Evolutionary conservation across 371 early-diverging fungal genomes (phyloP), one percentile per base, ranked within the genome.

Genomic region (Saksenaea oblongispora): DNA sequence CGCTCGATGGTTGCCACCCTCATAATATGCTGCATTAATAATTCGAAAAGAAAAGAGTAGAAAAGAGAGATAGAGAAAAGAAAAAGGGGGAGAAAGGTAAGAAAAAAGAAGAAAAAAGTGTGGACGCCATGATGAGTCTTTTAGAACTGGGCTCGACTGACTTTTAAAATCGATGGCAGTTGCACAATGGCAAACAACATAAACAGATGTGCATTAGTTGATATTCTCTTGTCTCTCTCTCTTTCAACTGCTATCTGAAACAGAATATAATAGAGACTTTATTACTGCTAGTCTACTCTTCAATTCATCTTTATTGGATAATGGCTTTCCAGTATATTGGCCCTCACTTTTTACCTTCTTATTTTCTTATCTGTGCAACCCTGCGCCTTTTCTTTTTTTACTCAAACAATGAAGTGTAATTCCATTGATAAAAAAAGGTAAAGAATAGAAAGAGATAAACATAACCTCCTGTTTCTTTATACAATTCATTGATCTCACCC

Each of bases 151-250:
- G 44, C 18, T 44, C 44, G n/a, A 44, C 44, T 44, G 44, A 44
- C 44, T 44, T 44, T 44, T 18, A 44, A 44, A 44, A 44, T 44
- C n/a, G 44, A 44, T 44, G 44, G 44, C 44, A 44, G 44, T 44
- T 44, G 44, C n/a, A 44, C 44, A 44, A 44, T 44, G 44, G 44
- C 44, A 44, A 44, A 44, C 44, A 44, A n/a, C 17, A 44, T 17
- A 44, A 44, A 44, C 44, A 44, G 44, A 44, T 44, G 44, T 44
- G 44, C 44, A 44, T 44, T 44, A 44, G 44, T n/a, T 44, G 36
- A 5, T 36, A 18, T 18, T 14, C 18, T n/a, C 44, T 18, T 44
- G 14, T n/a, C 8, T 18, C 18, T 17, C 7, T 44, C 17, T 3
- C 17, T 44, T 18, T 8, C 17, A 44, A 44, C 44, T n/a, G n/a